Conservation (phyloP, 2,329 filamentous ascomycete species). For the Teratosphaeria viscida region DNA sequence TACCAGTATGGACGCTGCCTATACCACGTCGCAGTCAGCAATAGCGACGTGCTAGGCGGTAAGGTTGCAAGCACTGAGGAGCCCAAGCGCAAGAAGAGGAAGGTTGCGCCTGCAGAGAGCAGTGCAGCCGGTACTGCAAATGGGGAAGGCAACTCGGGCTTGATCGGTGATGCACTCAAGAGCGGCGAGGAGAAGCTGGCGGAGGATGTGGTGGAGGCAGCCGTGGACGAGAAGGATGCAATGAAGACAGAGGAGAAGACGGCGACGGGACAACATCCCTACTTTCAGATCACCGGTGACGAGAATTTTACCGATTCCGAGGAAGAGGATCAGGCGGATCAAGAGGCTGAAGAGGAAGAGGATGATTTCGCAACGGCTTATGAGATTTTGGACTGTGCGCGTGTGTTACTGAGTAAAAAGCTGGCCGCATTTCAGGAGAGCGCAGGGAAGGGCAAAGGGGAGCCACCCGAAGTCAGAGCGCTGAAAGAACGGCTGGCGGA, state of each 20-base stretch:
- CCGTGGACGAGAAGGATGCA: constrained; percentile 36
- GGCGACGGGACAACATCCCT: constrained; percentile 54
- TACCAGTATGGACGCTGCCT: constrained; percentile 90
- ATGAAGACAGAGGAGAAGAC: constrained; percentile 27
- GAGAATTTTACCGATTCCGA: constrained; percentile 82
- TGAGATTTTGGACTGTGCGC: constrained; percentile 53
- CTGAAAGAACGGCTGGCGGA: constrained; percentile 83
- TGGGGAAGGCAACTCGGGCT: constrained; percentile 20
- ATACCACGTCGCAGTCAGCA: constrained; percentile 86
- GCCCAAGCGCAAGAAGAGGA: constrained; percentile 41
- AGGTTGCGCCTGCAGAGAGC: constrained; percentile 23
- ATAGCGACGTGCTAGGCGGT: constrained; percentile 86
- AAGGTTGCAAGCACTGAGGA: constrained; percentile 54
- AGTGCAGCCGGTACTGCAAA: constrained; percentile 16
- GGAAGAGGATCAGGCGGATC: constrained; percentile 35
- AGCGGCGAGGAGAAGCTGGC: constrained; percentile 30
- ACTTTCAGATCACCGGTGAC: constrained; percentile 88
- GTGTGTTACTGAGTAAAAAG: constrained; percentile 48
- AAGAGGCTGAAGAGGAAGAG: constrained; percentile 41
- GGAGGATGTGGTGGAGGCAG: constrained; percentile 31
- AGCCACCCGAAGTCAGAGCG: constrained; percentile 39
- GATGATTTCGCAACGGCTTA: constrained; percentile 55
- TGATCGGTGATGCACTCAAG: constrained; percentile 22
- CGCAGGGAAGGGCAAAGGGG: constrained; percentile 38
- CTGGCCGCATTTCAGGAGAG: constrained; percentile 38